These are phyloP conservation scores for Geotrichum aggregatum DNA, from an alignment of 1,139 yeast species.

Conservation along the genomic window DNA sequence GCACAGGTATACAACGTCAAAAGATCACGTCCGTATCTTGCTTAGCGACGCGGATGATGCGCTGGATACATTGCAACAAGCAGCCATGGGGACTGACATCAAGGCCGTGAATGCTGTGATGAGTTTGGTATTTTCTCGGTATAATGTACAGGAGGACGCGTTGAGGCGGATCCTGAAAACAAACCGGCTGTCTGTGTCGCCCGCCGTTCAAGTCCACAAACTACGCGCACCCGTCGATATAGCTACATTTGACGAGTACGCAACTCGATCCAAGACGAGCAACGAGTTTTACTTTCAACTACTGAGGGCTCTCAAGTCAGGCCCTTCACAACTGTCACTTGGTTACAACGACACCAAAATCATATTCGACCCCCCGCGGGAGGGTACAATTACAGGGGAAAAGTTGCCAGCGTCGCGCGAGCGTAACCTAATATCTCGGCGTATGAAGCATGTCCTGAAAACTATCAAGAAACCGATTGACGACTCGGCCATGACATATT, in stretches of 20 bases:
- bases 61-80: constrained; percentile 18
- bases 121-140: constrained; percentile 21
- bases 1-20: constrained; percentile 24
- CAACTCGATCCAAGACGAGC: neutral
- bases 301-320: constrained; percentile 21
- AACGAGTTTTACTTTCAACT: constrained; percentile 24
- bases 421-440: constrained; percentile 23
- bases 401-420: constrained; percentile 26
- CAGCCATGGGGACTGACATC: constrained; percentile 20
- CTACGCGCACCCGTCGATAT: constrained; percentile 23
- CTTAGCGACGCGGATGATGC: constrained; percentile 21
- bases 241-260: constrained; percentile 18
- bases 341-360: constrained; percentile 27
- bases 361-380: constrained; percentile 21
- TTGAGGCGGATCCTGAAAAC: constrained; percentile 20
- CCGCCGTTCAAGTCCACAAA: constrained; percentile 22
- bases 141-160: constrained; percentile 26
- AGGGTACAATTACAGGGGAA: constrained; percentile 27
- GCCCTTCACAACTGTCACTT: constrained; percentile 8
- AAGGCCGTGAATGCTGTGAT: constrained; percentile 22
- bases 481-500: constrained; percentile 23
- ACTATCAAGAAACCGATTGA: constrained; percentile 26
- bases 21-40: constrained; percentile 22
- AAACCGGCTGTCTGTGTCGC: constrained; percentile 19
- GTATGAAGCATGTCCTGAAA: constrained; percentile 21